Conservation (phyloP, 2,329 filamentous ascomycete species). For the Hymenoscyphus repandus region DNA sequence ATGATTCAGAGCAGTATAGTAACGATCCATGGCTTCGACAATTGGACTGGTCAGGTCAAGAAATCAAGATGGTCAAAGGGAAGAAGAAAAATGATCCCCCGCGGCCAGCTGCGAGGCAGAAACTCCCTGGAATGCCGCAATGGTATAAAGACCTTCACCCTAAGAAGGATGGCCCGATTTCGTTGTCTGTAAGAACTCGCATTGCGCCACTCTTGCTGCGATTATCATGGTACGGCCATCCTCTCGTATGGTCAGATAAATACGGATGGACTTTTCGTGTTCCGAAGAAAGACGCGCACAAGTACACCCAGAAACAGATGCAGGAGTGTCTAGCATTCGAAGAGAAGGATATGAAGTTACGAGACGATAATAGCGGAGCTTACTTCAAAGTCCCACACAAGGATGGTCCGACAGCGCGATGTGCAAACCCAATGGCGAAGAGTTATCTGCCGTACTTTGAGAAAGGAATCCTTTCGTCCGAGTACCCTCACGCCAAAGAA, state of each 20-base stretch:
- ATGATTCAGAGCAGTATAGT: constrained; percentile 60
- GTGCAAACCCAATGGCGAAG: constrained; percentile 84
- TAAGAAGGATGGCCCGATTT: constrained; percentile 63
- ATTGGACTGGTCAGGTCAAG: constrained; percentile 92
- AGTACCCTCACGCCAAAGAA: constrained; percentile 86
- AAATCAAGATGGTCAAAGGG: constrained; percentile 83
- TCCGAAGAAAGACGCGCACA: constrained; percentile 51
- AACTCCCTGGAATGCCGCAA: constrained; percentile 87
- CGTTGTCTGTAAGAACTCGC: constrained; percentile 77
- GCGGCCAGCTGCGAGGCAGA: constrained; percentile 74
- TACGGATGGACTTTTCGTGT: constrained; percentile 92
- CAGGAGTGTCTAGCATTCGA: constrained; percentile 70
- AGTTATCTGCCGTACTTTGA: constrained; percentile 89
- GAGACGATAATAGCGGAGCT: constrained; percentile 57
- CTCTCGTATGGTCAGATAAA: constrained; percentile 87
- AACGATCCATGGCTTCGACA: constrained; percentile 89
- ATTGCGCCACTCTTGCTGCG: constrained; percentile 81
- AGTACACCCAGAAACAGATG: constrained; percentile 69
- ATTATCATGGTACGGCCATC: constrained; percentile 83
- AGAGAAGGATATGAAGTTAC: constrained; percentile 61
- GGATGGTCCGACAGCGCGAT: constrained; percentile 80
- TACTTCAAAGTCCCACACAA: constrained; percentile 98
- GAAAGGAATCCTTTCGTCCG: constrained; percentile 77
- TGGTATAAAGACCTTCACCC: constrained; percentile 93
- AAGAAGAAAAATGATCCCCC: constrained; percentile 82